phyloP scores from a whole-genome alignment of 257 asterid species.

The Haberlea rhodopensis region DNA sequence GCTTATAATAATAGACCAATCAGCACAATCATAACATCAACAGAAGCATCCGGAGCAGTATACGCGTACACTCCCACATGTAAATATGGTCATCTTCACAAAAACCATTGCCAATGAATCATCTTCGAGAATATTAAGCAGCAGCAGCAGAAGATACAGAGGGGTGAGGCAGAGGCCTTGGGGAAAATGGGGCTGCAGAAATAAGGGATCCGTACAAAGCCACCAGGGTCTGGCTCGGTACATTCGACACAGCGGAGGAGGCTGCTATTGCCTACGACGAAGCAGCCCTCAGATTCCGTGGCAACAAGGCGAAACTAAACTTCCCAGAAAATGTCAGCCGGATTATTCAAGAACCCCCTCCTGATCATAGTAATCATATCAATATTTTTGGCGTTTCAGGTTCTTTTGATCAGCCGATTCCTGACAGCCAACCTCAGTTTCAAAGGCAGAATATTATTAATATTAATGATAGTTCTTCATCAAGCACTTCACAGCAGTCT shows the following conservation, averaged over 20 bases:
- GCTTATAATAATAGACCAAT: neutral
- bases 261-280: slow-evolving; percentile 26
- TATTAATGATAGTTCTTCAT: neutral
- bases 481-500: neutral
- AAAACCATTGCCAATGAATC: neutral
- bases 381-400: neutral
- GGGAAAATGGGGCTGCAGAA: slow-evolving; percentile 32
- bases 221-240: slow-evolving; percentile 27
- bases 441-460: neutral
- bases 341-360: neutral
- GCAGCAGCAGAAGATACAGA: slow-evolving; percentile 25
- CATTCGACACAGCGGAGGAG: slow-evolving; percentile 29
- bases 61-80: slow-evolving; percentile 11
- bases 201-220: slow-evolving; percentile 27
- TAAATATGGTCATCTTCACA: neutral
- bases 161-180: slow-evolving; percentile 28
- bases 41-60: neutral
- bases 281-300: slow-evolving; percentile 26
- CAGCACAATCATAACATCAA: slow-evolving; percentile 6
- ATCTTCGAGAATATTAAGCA: neutral
- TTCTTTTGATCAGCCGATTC: neutral
- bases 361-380: neutral
- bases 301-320: slow-evolving; percentile 30
- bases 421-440: too few species aligned
- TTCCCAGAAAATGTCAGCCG: slow-evolving; percentile 24